Base-by-base conservation (phyloP, 129 eudicot genomes). In the Artemisia annua region DNA sequence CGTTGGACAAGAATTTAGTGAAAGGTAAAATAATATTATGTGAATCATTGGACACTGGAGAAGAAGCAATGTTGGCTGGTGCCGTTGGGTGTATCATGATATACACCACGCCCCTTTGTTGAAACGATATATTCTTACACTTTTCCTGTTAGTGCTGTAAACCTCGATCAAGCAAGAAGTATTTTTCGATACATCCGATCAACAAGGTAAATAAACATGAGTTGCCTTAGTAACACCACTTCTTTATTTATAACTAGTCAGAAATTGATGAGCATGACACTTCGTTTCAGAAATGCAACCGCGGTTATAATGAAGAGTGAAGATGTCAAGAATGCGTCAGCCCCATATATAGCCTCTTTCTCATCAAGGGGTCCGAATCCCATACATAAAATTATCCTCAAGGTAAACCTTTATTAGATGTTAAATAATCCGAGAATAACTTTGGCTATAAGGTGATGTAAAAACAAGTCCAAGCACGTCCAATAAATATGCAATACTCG, bases 1-100 rank as follows among this genome's bases (percentile, higher is more conserved):
- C 92, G 8, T 66, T 87, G 79, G 79, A 87, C 74, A 69, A 78
- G 56, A 67, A 70, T 12, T 51, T 72, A 68, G 92, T 84, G 8
- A 58, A 67, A 0, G 89, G 83, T 2, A 87, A 72, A 26, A 87
- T 84, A 55, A 74, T 84, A 35, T 67, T 87, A 16, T 87, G 92
- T 60, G 83, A n/a, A n/a, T n/a, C n/a, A 87, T 4, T 4, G 0
- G 16, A 0, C 3, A 75, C 52, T 4, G 87, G 79, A 20, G 67
- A 28, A 16, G 58, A 10, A 2, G 54, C n/a, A 56, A 16, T 75
- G 19, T 48, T 11, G 7, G 80, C 83, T 1, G 83, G 86, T 4
- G 92, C 86, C 6, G 60, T 70, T 13, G 92, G 92, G 48, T 66
- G 83, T 0, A 16, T 87, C 48, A 77, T 80, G 87, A 60, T 26